These are phyloP conservation scores for Erodium texanum DNA, from an alignment of 441 rosid genomes.

Conservation along the genomic window DNA sequence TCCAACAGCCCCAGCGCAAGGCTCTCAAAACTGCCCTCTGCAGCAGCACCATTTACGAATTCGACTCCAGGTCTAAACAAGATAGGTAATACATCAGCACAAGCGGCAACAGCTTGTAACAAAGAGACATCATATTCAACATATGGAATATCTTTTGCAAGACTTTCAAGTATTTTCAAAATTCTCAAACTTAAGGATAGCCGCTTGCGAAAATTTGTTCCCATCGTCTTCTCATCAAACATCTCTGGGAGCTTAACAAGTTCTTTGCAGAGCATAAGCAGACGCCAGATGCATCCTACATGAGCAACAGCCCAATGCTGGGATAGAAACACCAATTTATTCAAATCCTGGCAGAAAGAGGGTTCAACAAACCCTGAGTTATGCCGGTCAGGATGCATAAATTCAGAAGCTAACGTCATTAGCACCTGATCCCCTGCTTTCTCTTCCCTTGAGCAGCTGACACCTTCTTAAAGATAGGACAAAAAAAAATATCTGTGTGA, in stretches of 20 bases:
- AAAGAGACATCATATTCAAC: constrained; percentile 59
- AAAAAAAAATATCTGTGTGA: neutral
- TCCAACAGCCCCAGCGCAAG: constrained; percentile 62
- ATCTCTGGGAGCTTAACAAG: constrained; percentile 50
- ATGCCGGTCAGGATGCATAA: constrained; percentile 52
- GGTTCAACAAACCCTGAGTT: constrained; percentile 36
- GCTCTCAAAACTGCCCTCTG: constrained; percentile 76
- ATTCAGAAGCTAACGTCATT: constrained; percentile 69
- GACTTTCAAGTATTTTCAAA: constrained; percentile 68
- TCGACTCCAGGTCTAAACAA: constrained; percentile 60
- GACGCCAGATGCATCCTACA: constrained; percentile 52
- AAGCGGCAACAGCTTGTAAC: constrained; percentile 69
- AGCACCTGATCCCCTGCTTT: constrained; percentile 65
- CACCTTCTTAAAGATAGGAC: constrained; percentile 32
- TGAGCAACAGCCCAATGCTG: constrained; percentile 93
- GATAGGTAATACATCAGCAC: constrained; percentile 50
- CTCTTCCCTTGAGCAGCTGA: constrained; percentile 68
- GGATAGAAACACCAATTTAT: constrained; percentile 50
- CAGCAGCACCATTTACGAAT: constrained; percentile 48
- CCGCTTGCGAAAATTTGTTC: constrained; percentile 48
- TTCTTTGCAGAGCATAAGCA: constrained; percentile 54
- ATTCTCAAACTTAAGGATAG: constrained; percentile 68
- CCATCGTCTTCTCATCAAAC: constrained; percentile 54
- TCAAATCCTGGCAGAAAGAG: constrained; percentile 39
- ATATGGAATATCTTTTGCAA: constrained; percentile 54